Percentiles rank a stretch among this genome's conserved stretches.
Conservation (phyloP, 2,329 filamentous ascomycete species). For the Colletotrichum sp. region DNA sequence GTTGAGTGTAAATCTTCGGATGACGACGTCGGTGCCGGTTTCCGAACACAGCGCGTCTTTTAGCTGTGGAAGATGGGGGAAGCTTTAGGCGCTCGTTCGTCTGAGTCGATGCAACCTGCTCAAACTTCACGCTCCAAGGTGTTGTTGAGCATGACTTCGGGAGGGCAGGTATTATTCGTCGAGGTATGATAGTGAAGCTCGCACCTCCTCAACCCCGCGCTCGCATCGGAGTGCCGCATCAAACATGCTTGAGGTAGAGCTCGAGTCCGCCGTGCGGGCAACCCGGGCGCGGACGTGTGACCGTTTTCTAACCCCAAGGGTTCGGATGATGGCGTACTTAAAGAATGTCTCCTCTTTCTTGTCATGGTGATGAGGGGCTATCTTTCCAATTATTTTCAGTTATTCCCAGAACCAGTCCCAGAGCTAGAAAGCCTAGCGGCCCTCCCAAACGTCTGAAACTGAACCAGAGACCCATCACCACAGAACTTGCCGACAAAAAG, state of each 20-base stretch:
- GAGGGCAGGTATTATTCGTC: no score
- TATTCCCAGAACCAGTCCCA: no score
- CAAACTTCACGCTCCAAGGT: background rate
- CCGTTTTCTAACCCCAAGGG: background rate
- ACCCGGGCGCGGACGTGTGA: background rate
- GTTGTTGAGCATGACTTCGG: background rate
- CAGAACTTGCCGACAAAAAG: no score
- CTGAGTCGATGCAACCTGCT: background rate
- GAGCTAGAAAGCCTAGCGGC: no score
- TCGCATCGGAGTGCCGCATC: constrained; percentile 10
- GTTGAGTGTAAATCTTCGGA: background rate
- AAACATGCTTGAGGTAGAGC: background rate
- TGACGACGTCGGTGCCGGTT: background rate
- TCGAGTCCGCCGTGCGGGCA: background rate
- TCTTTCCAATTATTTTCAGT: background rate
- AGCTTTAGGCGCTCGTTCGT: background rate
- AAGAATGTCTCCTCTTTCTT: background rate
- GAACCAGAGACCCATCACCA: no score
- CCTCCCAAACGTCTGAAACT: no score
- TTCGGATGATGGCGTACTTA: constrained; percentile 13
- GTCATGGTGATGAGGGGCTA: accelerated
- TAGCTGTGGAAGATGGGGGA: background rate
- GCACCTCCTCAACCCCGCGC: background rate
- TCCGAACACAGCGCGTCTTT: background rate
- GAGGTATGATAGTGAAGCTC: background rate